Base-by-base conservation (phyloP, 1,284 basidiomycete species). In the Fistulina hepatica region DNA sequence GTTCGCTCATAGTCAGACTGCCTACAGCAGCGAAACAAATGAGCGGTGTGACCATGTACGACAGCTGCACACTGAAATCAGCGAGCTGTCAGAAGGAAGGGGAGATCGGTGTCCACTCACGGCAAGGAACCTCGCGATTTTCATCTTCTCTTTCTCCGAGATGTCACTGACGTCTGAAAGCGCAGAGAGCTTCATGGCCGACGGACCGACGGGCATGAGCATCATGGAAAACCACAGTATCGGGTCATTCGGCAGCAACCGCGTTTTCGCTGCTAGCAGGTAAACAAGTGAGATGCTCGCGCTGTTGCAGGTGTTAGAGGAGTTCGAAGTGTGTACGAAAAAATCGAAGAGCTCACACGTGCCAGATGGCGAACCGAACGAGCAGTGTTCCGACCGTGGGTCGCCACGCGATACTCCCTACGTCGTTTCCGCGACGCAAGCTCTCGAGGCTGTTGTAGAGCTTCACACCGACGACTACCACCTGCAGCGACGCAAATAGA, bases 211-310 rank as follows among this genome's bases (percentile, higher is more conserved):
- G 5, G 48, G 46, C 46, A 48, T 48, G 16, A 49, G 24, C 43
- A 49, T 49, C 42, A 49, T 37, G 15, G 34, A 34, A 34, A 45
- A 49, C 48, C 46, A 49, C 4, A 49, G 37, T 5, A 50, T 31
- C 1, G 46, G 47, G 25, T 50, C 48, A 33, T 40, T 24, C 2
- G 28, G 36, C 0, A 50, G 40, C 6, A 46, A 25, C 1, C 22
- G 26, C 3, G 44, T 48, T 15, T 41, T 43, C 3, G 35, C 20
- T n/a, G 43, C 48, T 4, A 49, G 39, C 7, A 37, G 15, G 35
- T 48, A 49, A 6, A 49, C 28, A 11, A 42, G 16, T 12, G 41
- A 35, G 21, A 46, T 46, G 36, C 44, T 39, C 16, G 45, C 38
- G n/a, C n/a, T n/a, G n/a, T n/a, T n/a, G n/a, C n/a, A n/a, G n/a